Evolutionary conservation across 805 yeast genomes (phyloP).

Genomic region (Ogataea paraovalis): DNA sequence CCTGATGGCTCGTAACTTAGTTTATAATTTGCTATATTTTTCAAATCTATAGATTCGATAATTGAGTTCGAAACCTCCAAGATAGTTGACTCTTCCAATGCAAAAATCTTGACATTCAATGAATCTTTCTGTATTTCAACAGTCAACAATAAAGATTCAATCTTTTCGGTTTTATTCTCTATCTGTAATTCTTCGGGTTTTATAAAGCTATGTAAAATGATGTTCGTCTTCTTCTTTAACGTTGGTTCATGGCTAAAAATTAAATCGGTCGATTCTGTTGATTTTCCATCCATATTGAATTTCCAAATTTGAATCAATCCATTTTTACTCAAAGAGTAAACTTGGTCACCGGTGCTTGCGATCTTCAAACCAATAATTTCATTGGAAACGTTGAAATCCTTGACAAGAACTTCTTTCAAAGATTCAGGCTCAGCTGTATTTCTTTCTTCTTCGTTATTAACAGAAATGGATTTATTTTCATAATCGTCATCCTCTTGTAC

Average conservation of each 20-base stretch:
- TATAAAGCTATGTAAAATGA: constrained; percentile 25
- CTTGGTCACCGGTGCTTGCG: constrained; percentile 23
- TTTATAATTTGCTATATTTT: constrained; percentile 7
- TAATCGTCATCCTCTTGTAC: constrained; percentile 24
- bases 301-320: constrained; percentile 29
- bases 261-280: constrained; percentile 5
- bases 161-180: constrained; percentile 14
- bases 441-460: constrained; percentile 29
- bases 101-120: constrained; percentile 24
- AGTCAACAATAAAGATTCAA: constrained; percentile 20
- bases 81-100: constrained; percentile 24
- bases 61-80: constrained; percentile 28
- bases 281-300: constrained; percentile 14
- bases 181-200: constrained; percentile 24
- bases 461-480: constrained; percentile 23
- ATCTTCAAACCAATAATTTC: constrained; percentile 26
- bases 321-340: constrained; percentile 29
- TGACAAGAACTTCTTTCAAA: constrained; percentile 31
- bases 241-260: constrained; percentile 9
- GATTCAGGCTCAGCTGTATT: constrained; percentile 29
- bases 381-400: constrained; percentile 24
- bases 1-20: constrained; percentile 29
- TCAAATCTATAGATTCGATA: constrained; percentile 16
- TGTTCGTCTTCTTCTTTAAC: constrained; percentile 7
- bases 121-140: constrained; percentile 16